phyloP scores from a whole-genome alignment of 768 basidiomycete species.

The Rhodotorula kratochvilovae region DNA sequence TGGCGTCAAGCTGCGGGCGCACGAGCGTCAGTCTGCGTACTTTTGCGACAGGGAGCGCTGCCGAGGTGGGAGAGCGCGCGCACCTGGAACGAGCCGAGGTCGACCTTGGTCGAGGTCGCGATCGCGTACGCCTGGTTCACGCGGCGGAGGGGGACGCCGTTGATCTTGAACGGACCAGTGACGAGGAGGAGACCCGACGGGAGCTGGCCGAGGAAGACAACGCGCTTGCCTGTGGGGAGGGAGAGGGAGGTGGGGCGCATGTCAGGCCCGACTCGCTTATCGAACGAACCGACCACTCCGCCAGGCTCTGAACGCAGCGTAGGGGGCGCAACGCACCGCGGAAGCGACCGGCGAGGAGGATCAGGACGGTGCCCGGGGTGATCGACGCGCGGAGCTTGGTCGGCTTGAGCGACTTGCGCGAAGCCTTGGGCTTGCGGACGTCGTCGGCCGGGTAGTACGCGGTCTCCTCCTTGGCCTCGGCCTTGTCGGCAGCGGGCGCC shows the following conservation, averaged over 20 bases:
- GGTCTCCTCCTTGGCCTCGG: constrained; percentile 74
- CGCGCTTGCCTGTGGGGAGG: constrained; percentile 60
- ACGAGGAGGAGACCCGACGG: constrained; percentile 80
- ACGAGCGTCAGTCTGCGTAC: not conserved
- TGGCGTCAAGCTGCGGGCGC: constrained; percentile 65
- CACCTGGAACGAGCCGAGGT: constrained; percentile 70
- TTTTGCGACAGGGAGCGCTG: no score
- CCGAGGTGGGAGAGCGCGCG: constrained; percentile 32
- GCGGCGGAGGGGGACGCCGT: constrained; percentile 94
- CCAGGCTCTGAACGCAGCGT: not conserved
- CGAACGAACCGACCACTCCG: not conserved
- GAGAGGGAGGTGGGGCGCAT: not conserved
- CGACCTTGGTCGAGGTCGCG: constrained; percentile 90
- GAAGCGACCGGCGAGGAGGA: constrained; percentile 96
- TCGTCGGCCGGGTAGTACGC: constrained; percentile 95
- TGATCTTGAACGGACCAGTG: constrained; percentile 95
- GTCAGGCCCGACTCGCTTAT: not conserved
- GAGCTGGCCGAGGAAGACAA: constrained; percentile 96
- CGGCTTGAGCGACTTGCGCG: constrained; percentile 77
- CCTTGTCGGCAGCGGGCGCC: constrained; percentile 59
- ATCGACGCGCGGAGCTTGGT: constrained; percentile 73
- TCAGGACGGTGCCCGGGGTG: constrained; percentile 88
- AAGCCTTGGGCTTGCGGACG: constrained; percentile 82
- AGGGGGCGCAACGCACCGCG: constrained; percentile 51
- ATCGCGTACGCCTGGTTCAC: constrained; percentile 99